A percentile compares a stretch with the other conserved stretches of the same genome.
These are phyloP conservation scores for Bonnemaisonia californica DNA, from an alignment of 31 red algal species.

Conservation along the genomic window DNA sequence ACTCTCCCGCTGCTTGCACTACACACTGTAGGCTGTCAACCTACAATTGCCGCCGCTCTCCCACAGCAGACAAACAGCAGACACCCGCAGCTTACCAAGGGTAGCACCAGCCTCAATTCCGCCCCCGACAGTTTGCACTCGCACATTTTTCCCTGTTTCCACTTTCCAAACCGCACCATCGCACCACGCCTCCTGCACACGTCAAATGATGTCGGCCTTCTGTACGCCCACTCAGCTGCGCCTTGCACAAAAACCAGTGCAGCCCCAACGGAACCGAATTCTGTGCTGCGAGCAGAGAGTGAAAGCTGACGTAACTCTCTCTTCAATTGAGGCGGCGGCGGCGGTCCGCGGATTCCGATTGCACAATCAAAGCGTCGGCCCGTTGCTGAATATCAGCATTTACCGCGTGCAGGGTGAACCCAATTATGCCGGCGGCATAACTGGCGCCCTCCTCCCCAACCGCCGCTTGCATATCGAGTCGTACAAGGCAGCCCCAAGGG, in stretches of 20 bases:
- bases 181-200: no score
- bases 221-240: background rate
- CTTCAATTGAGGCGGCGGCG: slow-evolving; percentile 8
- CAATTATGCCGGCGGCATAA: slow-evolving; percentile 17
- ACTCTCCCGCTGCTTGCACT: no score
- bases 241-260: background rate
- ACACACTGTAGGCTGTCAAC: no score
- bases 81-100: no score
- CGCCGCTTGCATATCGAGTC: slow-evolving; percentile 70
- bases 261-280: background rate
- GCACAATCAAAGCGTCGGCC: slow-evolving; percentile 39
- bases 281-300: slow-evolving; percentile 18
- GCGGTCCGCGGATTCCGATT: slow-evolving; percentile 28
- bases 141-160: no score
- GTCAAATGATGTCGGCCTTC: background rate
- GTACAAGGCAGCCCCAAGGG: slow-evolving; percentile 13
- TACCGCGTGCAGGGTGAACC: background rate
- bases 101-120: no score
- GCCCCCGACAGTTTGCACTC: no score
- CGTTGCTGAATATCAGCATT: slow-evolving; percentile 40
- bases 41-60: no score
- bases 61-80: no score
- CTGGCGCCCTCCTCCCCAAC: slow-evolving; percentile 50
- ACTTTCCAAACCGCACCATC: no score
- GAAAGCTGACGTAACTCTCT: background rate